Conservation (phyloP, 495 filamentous ascomycete genomes). For the Tuber microsphaerosporum region DNA sequence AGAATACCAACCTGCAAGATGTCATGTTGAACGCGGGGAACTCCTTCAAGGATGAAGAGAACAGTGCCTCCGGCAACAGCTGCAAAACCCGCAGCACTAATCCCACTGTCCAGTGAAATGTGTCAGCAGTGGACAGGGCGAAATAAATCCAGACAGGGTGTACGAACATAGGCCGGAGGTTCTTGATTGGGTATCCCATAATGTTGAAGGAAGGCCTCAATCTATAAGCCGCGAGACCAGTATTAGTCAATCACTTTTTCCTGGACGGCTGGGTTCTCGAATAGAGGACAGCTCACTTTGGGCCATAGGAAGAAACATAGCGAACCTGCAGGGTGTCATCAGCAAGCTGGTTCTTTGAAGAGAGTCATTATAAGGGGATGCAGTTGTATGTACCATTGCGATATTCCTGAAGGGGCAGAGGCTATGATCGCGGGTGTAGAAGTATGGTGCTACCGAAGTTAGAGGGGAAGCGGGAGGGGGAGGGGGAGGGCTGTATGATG, state of each 20-base stretch:
- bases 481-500: neutral
- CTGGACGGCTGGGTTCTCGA: neutral
- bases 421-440: neutral
- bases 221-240: slow-evolving; percentile 13
- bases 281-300: slow-evolving; percentile 27
- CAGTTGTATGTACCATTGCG: slow-evolving; percentile 18
- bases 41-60: slow-evolving; percentile 37
- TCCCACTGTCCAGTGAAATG: slow-evolving; percentile 22
- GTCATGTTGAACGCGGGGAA: slow-evolving; percentile 40
- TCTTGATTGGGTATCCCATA: slow-evolving; percentile 31
- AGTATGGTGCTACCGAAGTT: neutral
- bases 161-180: slow-evolving; percentile 23
- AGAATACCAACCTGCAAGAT: slow-evolving; percentile 23
- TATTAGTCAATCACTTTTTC: neutral
- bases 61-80: slow-evolving; percentile 30
- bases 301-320: slow-evolving; percentile 37
- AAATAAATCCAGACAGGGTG: neutral
- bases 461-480: neutral
- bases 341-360: slow-evolving; percentile 19
- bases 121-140: slow-evolving; percentile 4
- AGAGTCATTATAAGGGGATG: neutral
- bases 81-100: slow-evolving; percentile 31
- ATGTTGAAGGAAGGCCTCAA: slow-evolving; percentile 30
- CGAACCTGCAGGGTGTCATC: slow-evolving; percentile 23
- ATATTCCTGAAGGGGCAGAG: neutral